phyloP scores from a whole-genome alignment of 306 rosid genomes.

The Cercis canadensis region DNA sequence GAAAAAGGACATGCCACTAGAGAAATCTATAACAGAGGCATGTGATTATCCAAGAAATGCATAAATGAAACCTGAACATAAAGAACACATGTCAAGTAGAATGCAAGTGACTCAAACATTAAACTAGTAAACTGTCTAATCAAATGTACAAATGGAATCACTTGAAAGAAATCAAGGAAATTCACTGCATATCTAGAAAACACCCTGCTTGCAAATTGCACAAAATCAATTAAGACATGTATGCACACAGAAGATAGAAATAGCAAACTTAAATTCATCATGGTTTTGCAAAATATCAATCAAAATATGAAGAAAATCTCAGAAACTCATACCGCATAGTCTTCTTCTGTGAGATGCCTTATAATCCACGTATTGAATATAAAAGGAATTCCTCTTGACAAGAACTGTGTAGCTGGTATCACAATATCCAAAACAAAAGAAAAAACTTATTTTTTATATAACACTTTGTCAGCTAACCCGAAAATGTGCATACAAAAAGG shows the following conservation, averaged over 20 bases:
- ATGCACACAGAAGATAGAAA: not conserved
- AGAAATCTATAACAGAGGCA: slow-evolving; percentile 7
- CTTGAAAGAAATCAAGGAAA: not conserved
- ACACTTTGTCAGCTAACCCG: not conserved
- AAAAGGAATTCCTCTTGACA: slow-evolving; percentile 94
- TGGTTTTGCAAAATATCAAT: not conserved
- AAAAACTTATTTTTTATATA: not conserved
- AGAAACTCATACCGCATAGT: slow-evolving; percentile 72
- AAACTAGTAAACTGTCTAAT: not conserved
- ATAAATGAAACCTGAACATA: not conserved
- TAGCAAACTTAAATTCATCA: not conserved
- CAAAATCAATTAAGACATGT: slow-evolving; percentile 6
- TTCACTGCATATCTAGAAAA: not conserved
- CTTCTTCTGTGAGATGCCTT: slow-evolving; percentile 84
- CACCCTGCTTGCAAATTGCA: not conserved
- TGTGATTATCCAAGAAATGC: not conserved
- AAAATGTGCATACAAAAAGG: not conserved
- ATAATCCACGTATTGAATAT: slow-evolving; percentile 92
- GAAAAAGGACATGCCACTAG: not conserved
- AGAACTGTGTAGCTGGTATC: slow-evolving; percentile 84
- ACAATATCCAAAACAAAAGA: slow-evolving; percentile 1
- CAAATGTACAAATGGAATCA: not conserved
- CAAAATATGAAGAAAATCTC: not conserved
- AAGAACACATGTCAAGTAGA: not conserved
- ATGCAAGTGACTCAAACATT: slow-evolving; percentile 6